Evolutionary conservation across 202 grass and related monocot genomes (phyloP), one percentile per base, ranked within the genome.

Genomic region (Cymbopogon flexuosus): DNA sequence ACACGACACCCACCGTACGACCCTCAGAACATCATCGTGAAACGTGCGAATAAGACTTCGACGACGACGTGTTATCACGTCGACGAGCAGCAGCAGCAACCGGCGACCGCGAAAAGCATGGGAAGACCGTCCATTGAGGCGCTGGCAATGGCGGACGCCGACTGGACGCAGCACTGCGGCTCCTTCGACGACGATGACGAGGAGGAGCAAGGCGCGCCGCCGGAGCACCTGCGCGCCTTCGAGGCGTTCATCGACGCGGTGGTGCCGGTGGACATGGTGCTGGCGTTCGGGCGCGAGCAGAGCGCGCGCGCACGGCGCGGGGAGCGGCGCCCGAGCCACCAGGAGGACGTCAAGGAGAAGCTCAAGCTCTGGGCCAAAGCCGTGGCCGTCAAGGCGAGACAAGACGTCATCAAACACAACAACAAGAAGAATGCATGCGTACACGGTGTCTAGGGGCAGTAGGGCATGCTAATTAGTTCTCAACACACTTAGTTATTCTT

Each of bases 321-420:
- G 0, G 77, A 67, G 6, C 13, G 24, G 65, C 77, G 13, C 5
- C 64, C 35, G 37, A 61, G 66, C 87, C 2, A n/a, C 11, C 59
- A 73, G 33, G 78, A 89, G 16, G 82, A 81, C 65, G 2, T 82
- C 31, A 78, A 89, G 73, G 87, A 77, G 67, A 89, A 85, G 83
- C 87, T 89, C 82, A 85, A 66, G 83, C 41, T 89, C 22, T 89
- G 87, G 87, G 87, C 87, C 0, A 89, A 68, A 29, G 78, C 78
- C 4, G 83, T 89, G 36, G 58, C 58, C 23, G 21, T 23, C 23
- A 61, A 61, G 58, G 58, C 23, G 0, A 13, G 23, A 27, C 54
- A 23, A 23, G 54, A 58, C 54, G 0, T 4, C 19, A 27, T 11
- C 19, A 60, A 60, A 60, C 57, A 13, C 22, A 60, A 1, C 7